phyloP scores from a whole-genome alignment of 331 rosid species.

The Quercus phellos region DNA sequence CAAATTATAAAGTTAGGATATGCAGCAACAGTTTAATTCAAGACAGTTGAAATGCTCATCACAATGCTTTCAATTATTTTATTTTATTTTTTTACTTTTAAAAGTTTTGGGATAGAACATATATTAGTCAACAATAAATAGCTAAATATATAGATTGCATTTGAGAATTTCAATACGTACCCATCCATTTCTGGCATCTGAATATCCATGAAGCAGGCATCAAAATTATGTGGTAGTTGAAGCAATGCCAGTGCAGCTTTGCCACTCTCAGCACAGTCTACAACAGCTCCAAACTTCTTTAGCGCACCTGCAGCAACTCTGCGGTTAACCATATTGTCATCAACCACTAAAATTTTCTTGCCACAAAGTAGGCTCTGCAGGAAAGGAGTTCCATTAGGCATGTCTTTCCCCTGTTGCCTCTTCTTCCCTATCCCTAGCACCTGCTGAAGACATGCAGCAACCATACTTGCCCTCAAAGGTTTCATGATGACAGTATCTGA shows the following conservation, averaged over 20 bases:
- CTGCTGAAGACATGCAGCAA: slow-evolving; percentile 98
- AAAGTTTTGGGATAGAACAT: not conserved
- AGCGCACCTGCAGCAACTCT: slow-evolving; percentile 96
- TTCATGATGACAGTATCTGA: slow-evolving; percentile 92
- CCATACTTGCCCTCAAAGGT: slow-evolving; percentile 94
- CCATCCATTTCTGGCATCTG: slow-evolving; percentile 99
- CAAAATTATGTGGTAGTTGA: slow-evolving; percentile 73
- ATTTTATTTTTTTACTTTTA: too few relatives aligned
- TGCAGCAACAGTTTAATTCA: not conserved
- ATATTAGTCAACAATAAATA: not conserved
- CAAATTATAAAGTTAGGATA: not conserved
- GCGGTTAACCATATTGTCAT: slow-evolving; percentile 80
- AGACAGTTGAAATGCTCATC: not conserved
- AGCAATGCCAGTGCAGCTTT: slow-evolving; percentile 80
- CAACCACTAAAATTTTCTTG: slow-evolving; percentile 87
- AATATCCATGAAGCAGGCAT: slow-evolving; percentile 99
- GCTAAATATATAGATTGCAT: not conserved
- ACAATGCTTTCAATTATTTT: not conserved
- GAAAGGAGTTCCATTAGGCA: slow-evolving; percentile 50
- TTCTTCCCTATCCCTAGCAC: slow-evolving; percentile 75
- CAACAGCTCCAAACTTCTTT: slow-evolving; percentile 85
- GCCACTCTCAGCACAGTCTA: slow-evolving; percentile 82
- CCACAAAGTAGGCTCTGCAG: slow-evolving; percentile 66
- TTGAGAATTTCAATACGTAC: slow-evolving; percentile 34
- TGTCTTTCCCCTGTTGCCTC: slow-evolving; percentile 62